Base-by-base conservation (phyloP, 2,329 filamentous ascomycete genomes). In the Claviceps maximensis region DNA sequence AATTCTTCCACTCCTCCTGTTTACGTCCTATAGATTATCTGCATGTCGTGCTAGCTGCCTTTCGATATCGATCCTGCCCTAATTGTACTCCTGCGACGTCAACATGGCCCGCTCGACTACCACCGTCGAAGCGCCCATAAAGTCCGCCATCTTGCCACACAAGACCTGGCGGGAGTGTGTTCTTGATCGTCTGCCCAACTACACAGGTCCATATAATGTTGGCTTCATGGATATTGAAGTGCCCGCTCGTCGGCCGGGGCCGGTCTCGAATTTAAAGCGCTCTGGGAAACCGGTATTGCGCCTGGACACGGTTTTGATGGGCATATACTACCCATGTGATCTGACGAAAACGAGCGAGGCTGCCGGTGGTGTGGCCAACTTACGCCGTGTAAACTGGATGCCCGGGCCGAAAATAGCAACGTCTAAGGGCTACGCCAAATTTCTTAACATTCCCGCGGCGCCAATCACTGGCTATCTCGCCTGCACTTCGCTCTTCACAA, bases 141-240 rank as follows among this genome's bases (percentile, higher is more conserved):
- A 19, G 36, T 56, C 62, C 4, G 60, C 63, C 4, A 57, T 63
- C 5, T 59, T 56, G 13, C 66, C 66, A 19, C 58, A 57, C 17
- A 65, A 63, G 45, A 62, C 64, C 8, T 51, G 69, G 44, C 63
- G 67, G 47, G 71, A 74, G 52, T 60, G 60, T n/a, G 59, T 72
- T 48, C 63, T 72, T 40, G 69, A 73, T 59, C 59, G 65, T 3
- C 78, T 87, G 50, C 83, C 83, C 3, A 62, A 72, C 15, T 84
- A 84, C 60, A 74, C 77, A 1, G 83, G 84, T 0, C 80, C 80
- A 0, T 84, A 86, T 64, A 75, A 76, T 56, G 83, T 88, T 42
- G 83, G 84, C 27, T 84, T 80, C 13, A 74, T 85, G 63, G 82
- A 86, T 58, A 71, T 83, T 53, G 83, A 86, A 63, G 74, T 85